Base-by-base conservation (phyloP, 805 yeast species). In the Phaffomyces thermotolerans region DNA sequence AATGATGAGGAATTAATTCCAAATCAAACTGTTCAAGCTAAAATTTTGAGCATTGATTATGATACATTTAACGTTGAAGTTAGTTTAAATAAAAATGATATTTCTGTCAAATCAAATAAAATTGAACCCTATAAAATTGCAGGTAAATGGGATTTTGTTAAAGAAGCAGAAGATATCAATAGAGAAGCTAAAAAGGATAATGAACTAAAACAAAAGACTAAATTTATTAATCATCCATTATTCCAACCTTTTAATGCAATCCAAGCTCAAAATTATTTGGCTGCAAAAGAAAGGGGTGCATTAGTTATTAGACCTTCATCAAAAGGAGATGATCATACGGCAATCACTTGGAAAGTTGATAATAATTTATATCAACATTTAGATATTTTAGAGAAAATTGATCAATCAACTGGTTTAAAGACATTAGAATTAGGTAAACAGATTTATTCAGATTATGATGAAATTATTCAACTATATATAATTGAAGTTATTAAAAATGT, bases 271-370 rank as follows among this genome's bases (percentile, higher is more conserved):
- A 95, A 85, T 53, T 89, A 75, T 53, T 73, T 93, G 56, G 96
- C 96, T 18, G 86, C 96, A 22, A 76, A 84, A 59, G 77, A 81
- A 36, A 82, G 90, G 51, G 99, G 99, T 42, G 95, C 87, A 53
- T 77, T 88, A 65, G 95, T 93, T 18, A 84, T 93, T 44, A 77
- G 99, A 53, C 99, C 98, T 17, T 88, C 97, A 0, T 87, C 95
- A 9, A 79, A 81, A 49, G 99, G 99, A 36, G 72, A 76, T 38
- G 85, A 87, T 50, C 96, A 81, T 63, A 72, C 93, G 53, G 89
- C 96, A 3, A 81, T 91, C 35, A 91, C 99, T 0, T 93, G 98
- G 97, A 93, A 93, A 62, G 90, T 93, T 37, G 93, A 86, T 47
- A 91, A 86, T 59, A 84, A 82, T 60, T 67, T 91, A 49, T 93